phyloP scores from a whole-genome alignment of 2,329 filamentous ascomycete species.

The Coleophoma eucalyptorum region DNA sequence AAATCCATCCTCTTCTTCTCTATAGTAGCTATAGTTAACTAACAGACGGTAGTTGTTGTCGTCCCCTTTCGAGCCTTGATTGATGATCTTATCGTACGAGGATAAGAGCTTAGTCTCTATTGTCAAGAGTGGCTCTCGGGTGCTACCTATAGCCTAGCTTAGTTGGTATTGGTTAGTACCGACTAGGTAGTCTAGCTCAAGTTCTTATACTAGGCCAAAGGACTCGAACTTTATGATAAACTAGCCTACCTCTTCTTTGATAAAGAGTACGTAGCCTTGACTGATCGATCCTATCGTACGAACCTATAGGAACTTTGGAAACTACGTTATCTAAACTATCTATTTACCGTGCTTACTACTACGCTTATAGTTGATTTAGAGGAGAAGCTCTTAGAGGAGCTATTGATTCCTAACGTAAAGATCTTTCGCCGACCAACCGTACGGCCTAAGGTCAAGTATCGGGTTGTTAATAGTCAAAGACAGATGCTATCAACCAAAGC shows the following conservation, averaged over 20 bases:
- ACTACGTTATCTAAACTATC: conserved; percentile 4
- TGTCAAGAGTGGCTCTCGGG: conserved; percentile 1
- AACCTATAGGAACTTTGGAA: conserved; percentile 2
- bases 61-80: conserved; percentile 3
- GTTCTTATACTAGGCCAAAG: conserved; percentile 4
- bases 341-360: conserved; percentile 1
- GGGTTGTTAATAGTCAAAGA: background rate
- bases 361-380: conserved; percentile 1
- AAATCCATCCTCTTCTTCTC: conserved; percentile 7
- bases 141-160: background rate
- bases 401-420: background rate
- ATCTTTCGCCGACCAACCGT: background rate
- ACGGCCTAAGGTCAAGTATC: background rate
- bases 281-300: conserved; percentile 1
- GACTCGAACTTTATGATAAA: background rate
- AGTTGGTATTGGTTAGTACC: conserved; percentile 3
- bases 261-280: conserved; percentile 5
- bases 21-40: background rate
- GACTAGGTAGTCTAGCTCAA: background rate
- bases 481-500: background rate
- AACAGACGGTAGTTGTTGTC: conserved; percentile 3
- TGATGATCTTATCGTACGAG: background rate
- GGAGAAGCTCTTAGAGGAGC: background rate
- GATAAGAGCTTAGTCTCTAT: background rate
- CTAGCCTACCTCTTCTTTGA: conserved; percentile 6